A percentile compares a stretch with the other conserved stretches of the same genome.
Evolutionary conservation across 1,284 basidiomycete genomes (phyloP).

Genomic region (Cryptococcus amylolentus): DNA sequence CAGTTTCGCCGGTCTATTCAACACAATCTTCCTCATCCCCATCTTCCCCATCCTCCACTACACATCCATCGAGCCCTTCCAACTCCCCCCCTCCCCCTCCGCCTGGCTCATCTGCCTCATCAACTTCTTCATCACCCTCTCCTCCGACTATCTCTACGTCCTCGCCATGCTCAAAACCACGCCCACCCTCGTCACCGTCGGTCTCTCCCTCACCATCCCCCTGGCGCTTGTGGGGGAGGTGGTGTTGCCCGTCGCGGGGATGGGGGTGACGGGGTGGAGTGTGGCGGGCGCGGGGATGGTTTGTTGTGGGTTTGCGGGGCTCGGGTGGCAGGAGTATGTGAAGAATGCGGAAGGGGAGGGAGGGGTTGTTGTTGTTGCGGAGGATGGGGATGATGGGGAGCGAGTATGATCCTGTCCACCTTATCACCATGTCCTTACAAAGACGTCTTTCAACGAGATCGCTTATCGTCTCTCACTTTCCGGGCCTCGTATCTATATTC

Average conservation of each 20-base stretch:
- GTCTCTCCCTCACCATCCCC: slow-evolving; percentile 47
- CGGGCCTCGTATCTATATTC: too few relatives aligned
- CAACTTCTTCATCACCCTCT: slow-evolving; percentile 84
- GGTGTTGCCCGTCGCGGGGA: slow-evolving; percentile 24
- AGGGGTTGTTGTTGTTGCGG: slow-evolving; percentile 1
- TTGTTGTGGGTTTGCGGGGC: slow-evolving; percentile 54
- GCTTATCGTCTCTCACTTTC: too few relatives aligned
- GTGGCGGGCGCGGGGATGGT: slow-evolving; percentile 55
- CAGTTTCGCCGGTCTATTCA: slow-evolving; percentile 82
- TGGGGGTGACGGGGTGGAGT: background rate
- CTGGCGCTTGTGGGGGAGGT: slow-evolving; percentile 47
- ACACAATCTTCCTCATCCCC: slow-evolving; percentile 76
- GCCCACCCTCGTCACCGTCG: slow-evolving; percentile 54
- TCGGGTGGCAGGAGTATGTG: slow-evolving; percentile 45
- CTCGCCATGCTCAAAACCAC: slow-evolving; percentile 94
- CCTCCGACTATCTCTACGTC: slow-evolving; percentile 82
- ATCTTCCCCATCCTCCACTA: slow-evolving; percentile 76
- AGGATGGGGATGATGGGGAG: background rate
- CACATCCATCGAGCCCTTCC: slow-evolving; percentile 69
- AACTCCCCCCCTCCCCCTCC: slow-evolving; percentile 62
- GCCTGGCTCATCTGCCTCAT: slow-evolving; percentile 66
- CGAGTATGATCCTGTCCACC: background rate
- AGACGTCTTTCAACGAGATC: background rate
- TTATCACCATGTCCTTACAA: background rate
- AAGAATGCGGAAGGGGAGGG: slow-evolving; percentile 16